These are phyloP conservation scores for Emericellopsis atlantica DNA, from an alignment of 2,329 filamentous ascomycete species.

Conservation along the genomic window DNA sequence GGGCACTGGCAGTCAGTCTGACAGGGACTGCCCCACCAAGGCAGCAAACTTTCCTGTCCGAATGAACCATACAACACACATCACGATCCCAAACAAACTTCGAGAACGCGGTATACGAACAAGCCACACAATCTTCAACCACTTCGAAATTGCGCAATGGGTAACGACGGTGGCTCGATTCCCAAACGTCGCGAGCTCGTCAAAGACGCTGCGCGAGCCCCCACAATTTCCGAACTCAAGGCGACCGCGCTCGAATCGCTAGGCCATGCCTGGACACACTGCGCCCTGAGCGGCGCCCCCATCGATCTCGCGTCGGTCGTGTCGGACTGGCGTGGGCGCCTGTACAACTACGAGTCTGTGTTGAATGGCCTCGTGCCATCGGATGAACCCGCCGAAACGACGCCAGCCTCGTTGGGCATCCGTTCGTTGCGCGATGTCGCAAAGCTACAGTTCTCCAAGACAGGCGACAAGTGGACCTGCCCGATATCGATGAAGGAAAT, in stretches of 20 bases:
- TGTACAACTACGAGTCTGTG: slow-evolving; percentile 93
- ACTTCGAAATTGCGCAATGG: slow-evolving; percentile 47
- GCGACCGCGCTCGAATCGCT: slow-evolving; percentile 77
- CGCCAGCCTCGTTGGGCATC: slow-evolving; percentile 45
- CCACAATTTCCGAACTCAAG: slow-evolving; percentile 77
- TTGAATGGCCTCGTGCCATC: slow-evolving; percentile 46
- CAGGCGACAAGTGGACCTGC: slow-evolving; percentile 57
- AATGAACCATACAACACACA: too few species aligned
- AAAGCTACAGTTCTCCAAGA: slow-evolving; percentile 58
- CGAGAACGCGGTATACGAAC: too few species aligned
- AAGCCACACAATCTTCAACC: too few species aligned
- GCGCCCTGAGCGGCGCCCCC: slow-evolving; percentile 69
- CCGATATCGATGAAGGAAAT: slow-evolving; percentile 80
- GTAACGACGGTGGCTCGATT: slow-evolving; percentile 95
- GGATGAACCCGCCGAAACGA: slow-evolving; percentile 41
- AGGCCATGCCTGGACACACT: slow-evolving; percentile 75
- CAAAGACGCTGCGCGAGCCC: slow-evolving; percentile 76
- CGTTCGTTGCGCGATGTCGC: slow-evolving; percentile 77
- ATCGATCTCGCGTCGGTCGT: slow-evolving; percentile 62
- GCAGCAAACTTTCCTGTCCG: too few species aligned
- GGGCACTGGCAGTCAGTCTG: too few species aligned
- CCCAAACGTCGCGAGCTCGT: slow-evolving; percentile 93
- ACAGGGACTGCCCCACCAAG: too few species aligned
- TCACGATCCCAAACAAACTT: too few species aligned
- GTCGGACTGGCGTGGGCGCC: slow-evolving; percentile 68